These are phyloP conservation scores for Nelumbo lutea DNA, from an alignment of 164 flowering plant species.

Conservation along the genomic window DNA sequence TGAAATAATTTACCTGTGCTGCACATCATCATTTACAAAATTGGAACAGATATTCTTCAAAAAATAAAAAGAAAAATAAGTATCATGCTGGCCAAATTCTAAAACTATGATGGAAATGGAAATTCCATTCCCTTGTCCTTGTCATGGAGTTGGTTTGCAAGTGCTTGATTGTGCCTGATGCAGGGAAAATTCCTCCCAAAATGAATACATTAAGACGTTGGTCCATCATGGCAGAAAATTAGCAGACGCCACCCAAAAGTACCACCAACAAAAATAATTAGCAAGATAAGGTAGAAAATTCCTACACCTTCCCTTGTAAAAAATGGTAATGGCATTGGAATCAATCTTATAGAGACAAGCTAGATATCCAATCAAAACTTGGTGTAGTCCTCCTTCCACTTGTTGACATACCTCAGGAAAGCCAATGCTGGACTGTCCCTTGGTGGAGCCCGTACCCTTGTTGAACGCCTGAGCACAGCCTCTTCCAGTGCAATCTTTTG, in stretches of 20 bases:
- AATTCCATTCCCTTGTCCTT: no score
- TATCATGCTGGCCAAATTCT: no score
- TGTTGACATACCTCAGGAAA: slow-evolving; percentile 73
- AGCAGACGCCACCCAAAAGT: background rate
- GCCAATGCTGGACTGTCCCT: slow-evolving; percentile 58
- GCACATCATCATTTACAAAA: no score
- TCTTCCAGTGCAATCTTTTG: slow-evolving; percentile 54
- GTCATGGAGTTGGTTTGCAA: no score
- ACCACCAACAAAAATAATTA: background rate
- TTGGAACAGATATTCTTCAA: no score
- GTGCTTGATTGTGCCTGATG: no score
- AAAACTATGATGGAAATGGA: no score
- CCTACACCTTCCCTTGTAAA: background rate
- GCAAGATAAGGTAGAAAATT: background rate
- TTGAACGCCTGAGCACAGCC: slow-evolving; percentile 69
- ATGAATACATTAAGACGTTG: background rate
- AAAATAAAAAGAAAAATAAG: no score
- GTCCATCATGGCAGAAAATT: background rate
- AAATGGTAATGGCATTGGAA: background rate
- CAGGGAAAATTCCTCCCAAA: no score
- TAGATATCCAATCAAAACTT: background rate
- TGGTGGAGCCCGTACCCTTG: slow-evolving; percentile 77
- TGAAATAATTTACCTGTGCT: no score
- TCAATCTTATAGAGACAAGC: background rate
- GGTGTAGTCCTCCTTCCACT: slow-evolving; percentile 64